Base-by-base conservation (phyloP, 257 asterid species). In the Knoxia roxburghii region DNA sequence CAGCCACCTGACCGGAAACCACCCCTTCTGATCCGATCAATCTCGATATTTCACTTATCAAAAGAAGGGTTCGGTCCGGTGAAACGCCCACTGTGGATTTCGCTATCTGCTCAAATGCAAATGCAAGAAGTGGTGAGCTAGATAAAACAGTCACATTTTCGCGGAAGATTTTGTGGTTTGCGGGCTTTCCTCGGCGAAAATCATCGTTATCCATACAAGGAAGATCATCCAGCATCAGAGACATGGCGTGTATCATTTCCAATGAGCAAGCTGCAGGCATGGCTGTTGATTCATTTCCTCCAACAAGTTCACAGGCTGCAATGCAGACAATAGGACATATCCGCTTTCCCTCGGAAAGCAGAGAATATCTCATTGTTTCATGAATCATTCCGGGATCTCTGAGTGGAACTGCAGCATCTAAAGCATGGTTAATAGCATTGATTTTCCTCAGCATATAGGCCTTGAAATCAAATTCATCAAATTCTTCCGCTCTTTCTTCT, bases 121-220 rank as follows among this genome's bases (percentile, higher is more conserved):
- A 67, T 13, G 81, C 65, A 8, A 74, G 61, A n/a, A 82, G 78
- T 15, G 79, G 62, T 39, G 45, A 52, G 2, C 79, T 76, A 1
- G 83, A 81, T 32, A 82, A 12, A 18, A 79, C 65, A 2, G 81
- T 55, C 23, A 65, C 57, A 27, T 60, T 4, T 30, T 79, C 78
- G 0, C 83, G 81, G 24, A 61, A 79, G 2, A 79, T 79, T 27
- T 40, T 71, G 63, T 79, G 85, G 57, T 65, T 77, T 11, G 87
- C 62, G 10, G 78, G 79, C 55, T 67, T 75, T 18, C 83, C 83
- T 45, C 83, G 65, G 18, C 87, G 70, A 12, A 79, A 72, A 23
- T 73, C 69, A 56, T 65, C 78, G n/a, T 82, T 40, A 40, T 82
- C 87, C 85, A 82, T 79, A 51, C 83, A 77, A 20, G 83, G 87